Percentiles rank a stretch among this genome's conserved stretches.
Conservation (phyloP, 1,284 basidiomycete genomes). For the Rhodofomes roseus region DNA sequence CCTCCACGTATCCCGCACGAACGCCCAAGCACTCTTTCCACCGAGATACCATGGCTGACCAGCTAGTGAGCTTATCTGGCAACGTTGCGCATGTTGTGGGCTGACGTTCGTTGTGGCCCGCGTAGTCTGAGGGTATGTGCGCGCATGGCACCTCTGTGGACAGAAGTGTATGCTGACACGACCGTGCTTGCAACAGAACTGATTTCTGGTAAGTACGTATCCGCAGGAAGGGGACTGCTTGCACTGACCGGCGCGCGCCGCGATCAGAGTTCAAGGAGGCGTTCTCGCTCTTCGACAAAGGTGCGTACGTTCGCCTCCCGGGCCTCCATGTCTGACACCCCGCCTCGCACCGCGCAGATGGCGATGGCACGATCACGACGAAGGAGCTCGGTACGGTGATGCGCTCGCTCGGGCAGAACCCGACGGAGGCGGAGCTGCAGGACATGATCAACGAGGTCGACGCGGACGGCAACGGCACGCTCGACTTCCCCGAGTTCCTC, state of each 20-base stretch:
- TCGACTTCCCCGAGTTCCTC: conserved; percentile 94
- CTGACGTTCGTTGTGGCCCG: not conserved
- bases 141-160: not conserved
- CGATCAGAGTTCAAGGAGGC: conserved; percentile 83
- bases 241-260: conserved; percentile 9
- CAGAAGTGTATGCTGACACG: conserved; percentile 12
- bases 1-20: conserved; percentile 14
- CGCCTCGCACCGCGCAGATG: conserved; percentile 50
- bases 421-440: conserved; percentile 91
- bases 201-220: conserved; percentile 61
- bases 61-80: conserved; percentile 47
- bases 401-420: conserved; percentile 96
- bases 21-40: conserved; percentile 11
- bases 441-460: conserved; percentile 97
- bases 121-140: conserved; percentile 61
- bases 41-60: conserved; percentile 54
- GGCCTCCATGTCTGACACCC: not conserved
- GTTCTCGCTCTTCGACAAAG: conserved; percentile 92
- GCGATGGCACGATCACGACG: conserved; percentile 96
- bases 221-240: conserved; percentile 2
- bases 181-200: conserved; percentile 45
- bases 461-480: conserved; percentile 81
- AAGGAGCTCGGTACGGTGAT: conserved; percentile 96
- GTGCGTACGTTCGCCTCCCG: conserved; percentile 38
- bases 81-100: not conserved